A percentile compares a stretch with the other conserved stretches of the same genome.
phyloP scores from a whole-genome alignment of 2,329 filamentous ascomycete species.

The Thelonectria discophora region DNA sequence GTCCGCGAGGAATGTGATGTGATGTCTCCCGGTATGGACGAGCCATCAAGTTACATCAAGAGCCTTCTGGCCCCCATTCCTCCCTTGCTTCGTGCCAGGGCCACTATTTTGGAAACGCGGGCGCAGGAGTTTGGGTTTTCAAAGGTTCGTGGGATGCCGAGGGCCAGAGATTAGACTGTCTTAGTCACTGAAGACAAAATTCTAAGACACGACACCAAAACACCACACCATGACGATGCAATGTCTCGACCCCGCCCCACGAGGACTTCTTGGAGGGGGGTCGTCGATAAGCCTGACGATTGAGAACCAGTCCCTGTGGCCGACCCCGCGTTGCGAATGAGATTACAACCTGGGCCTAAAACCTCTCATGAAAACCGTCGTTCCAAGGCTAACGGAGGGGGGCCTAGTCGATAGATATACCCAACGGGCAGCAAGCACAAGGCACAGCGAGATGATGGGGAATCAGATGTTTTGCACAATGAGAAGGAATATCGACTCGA shows the following conservation, averaged over 20 bases:
- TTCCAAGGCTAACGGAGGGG: conserved; percentile 12
- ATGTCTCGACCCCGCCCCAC: conserved; percentile 28
- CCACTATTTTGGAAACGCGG: conserved; percentile 12
- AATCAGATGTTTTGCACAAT: conserved; percentile 5
- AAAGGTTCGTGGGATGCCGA: background rate
- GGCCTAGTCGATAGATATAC: conserved; percentile 1
- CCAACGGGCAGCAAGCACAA: conserved; percentile 1
- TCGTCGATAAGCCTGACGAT: background rate
- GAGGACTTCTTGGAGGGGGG: conserved; percentile 17
- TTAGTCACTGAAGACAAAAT: conserved; percentile 2
- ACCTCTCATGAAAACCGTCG: conserved; percentile 6
- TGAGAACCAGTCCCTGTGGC: conserved; percentile 19
- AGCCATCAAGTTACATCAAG: background rate
- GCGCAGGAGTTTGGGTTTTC: background rate
- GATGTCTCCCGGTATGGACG: background rate
- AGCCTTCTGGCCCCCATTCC: background rate
- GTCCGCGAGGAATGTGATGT: background rate
- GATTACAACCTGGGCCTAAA: conserved; percentile 27
- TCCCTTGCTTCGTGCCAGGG: background rate
- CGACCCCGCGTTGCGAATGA: conserved; percentile 31
- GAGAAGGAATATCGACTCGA: conserved; percentile 4
- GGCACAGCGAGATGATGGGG: background rate
- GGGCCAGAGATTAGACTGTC: conserved; percentile 1
- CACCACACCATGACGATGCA: conserved; percentile 11
- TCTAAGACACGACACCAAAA: conserved; percentile 2